Base-by-base conservation (phyloP, 2,329 filamentous ascomycete genomes). In the Ceratocystiopsis brevicomis region DNA sequence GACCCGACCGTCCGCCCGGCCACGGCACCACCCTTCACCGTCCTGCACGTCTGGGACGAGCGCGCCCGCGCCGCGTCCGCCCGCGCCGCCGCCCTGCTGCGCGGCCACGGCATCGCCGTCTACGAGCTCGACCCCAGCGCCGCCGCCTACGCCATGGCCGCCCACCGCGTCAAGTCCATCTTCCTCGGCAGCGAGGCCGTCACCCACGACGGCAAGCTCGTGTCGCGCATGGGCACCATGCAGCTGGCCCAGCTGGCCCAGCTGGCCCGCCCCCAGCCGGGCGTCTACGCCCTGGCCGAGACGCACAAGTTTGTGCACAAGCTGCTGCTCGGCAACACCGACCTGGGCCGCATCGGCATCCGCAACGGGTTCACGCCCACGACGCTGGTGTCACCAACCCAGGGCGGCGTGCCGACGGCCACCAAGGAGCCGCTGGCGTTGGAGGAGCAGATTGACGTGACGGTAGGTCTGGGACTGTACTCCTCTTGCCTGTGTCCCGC, bases 301-400 rank as follows among this genome's bases (percentile, higher is more conserved):
- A 92, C 83, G 53, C 90, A 98, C 67, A 98, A 98, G 63, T 95
- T 98, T 56, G 85, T 92, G 39, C 73, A 86, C 53, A 70, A 90
- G 44, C 90, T 87, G 53, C 84, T 88, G 1, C 64, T 90, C 18
- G 76, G 79, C 49, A 85, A 94, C 60, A 75, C 78, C 46, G 82
- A 90, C 55, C 64, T 93, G 46, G 44, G 50, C 18, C 53, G 56
- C 38, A 53, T 58, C 38, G 82, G 82, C 0, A 76, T 93, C 50
- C 72, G 80, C 55, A 85, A 94, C 60, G 70, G 75, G 33, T 71
- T 92, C 57, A 68, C 68, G 52, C 74, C 73, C 1, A 66, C 71
- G 6, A 64, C 63, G 6, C 32, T 33, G 36, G 64, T 44, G 11
- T 67, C 13, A 58, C 59, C 19, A 52, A 54, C 42, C 2, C 45